phyloP scores from a whole-genome alignment of 352 stramenopile genomes.

The Globisporangium middletonii region DNA sequence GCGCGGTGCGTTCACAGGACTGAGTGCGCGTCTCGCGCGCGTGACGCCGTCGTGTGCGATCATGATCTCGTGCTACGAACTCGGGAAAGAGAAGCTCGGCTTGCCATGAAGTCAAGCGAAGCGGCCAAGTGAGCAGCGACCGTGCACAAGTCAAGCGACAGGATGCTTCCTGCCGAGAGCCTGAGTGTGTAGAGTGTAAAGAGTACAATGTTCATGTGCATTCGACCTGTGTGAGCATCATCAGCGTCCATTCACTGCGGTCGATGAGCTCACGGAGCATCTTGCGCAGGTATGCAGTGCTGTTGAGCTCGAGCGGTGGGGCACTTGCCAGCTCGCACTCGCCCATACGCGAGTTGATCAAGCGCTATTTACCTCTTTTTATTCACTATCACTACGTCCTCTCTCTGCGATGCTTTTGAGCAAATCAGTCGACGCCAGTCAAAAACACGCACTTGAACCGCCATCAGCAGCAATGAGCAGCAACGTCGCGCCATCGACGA shows the following conservation, averaged over 20 bases:
- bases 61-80: conserved; percentile 84
- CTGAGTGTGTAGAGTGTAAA: background rate
- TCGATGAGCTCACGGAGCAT: too few species aligned
- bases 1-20: conserved; percentile 51
- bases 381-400: too few species aligned
- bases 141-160: background rate
- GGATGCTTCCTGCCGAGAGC: too few species aligned
- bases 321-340: too few species aligned
- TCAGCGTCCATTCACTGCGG: too few species aligned
- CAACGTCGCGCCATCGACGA: background rate
- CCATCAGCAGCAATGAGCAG: conserved; percentile 1
- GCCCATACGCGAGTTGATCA: too few species aligned
- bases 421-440: background rate
- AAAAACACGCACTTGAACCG: background rate
- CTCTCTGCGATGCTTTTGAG: too few species aligned
- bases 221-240: background rate
- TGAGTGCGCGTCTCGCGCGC: conserved; percentile 55
- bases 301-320: too few species aligned
- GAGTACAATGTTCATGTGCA: background rate
- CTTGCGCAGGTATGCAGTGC: too few species aligned
- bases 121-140: background rate
- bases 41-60: conserved; percentile 81
- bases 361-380: too few species aligned
- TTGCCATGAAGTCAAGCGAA: conserved; percentile 23
- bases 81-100: conserved; percentile 67